phyloP scores from a whole-genome alignment of 805 yeast genomes.

The Lachancea thermotolerans region DNA sequence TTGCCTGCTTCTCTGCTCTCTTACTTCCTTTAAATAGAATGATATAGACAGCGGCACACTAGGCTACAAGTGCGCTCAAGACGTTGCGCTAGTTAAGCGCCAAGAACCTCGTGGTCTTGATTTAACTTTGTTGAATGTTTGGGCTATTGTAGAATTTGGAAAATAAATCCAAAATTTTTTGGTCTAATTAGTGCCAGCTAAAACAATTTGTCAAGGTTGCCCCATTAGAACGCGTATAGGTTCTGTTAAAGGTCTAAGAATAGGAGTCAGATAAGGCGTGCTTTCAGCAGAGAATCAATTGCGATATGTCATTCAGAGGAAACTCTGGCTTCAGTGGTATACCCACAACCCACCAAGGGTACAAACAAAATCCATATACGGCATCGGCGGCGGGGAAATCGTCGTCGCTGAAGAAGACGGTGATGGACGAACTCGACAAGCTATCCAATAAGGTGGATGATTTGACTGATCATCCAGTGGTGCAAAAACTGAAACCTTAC shows the following conservation, averaged over 20 bases:
- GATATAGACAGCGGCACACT: not conserved
- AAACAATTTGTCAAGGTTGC: too few relatives aligned
- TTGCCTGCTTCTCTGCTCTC: slow-evolving; percentile 47
- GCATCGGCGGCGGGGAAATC: not conserved
- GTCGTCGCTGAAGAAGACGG: not conserved
- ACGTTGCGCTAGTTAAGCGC: not conserved
- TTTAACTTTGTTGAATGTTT: too few relatives aligned
- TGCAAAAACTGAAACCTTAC: slow-evolving; percentile 51
- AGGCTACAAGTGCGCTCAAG: not conserved
- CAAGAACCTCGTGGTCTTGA: too few relatives aligned
- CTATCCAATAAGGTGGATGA: slow-evolving; percentile 49
- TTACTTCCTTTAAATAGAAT: slow-evolving; percentile 37
- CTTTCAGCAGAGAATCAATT: not conserved
- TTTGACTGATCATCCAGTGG: slow-evolving; percentile 43
- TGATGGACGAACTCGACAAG: slow-evolving; percentile 38
- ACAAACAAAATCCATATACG: slow-evolving; percentile 11
- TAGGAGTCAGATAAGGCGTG: too few relatives aligned
- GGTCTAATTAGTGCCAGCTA: too few relatives aligned
- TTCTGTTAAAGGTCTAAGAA: too few relatives aligned
- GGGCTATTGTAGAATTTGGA: too few relatives aligned
- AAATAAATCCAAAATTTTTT: too few relatives aligned
- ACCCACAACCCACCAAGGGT: slow-evolving; percentile 12
- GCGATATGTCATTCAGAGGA: slow-evolving; percentile 23
- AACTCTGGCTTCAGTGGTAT: slow-evolving; percentile 15
- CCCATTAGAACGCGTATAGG: too few relatives aligned